These are phyloP conservation scores for Albophoma yamanashiensis DNA, from an alignment of 2,329 filamentous ascomycete genomes.

Conservation along the genomic window DNA sequence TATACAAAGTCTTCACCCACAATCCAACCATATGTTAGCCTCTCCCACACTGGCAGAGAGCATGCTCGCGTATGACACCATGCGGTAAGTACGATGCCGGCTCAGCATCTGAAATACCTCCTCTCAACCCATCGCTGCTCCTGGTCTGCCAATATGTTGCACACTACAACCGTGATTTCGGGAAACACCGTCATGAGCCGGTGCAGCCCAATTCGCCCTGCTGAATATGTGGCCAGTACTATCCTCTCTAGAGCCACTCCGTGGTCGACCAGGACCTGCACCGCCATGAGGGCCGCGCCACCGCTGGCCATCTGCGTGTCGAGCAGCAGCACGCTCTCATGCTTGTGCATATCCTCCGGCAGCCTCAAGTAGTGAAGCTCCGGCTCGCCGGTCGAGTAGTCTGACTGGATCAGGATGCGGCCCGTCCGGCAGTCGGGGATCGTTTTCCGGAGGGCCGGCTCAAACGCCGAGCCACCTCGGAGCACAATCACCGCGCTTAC, in stretches of 20 bases:
- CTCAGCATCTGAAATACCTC: constrained; percentile 77
- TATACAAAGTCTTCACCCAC: background rate
- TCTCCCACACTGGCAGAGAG: background rate
- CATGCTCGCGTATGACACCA: background rate
- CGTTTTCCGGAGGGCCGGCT: constrained; percentile 77
- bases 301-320: constrained; percentile 94
- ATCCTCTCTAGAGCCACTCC: constrained; percentile 77
- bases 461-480: constrained; percentile 78
- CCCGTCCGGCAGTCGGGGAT: constrained; percentile 90
- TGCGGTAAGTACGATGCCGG: background rate
- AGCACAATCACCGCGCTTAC: constrained; percentile 82
- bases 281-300: constrained; percentile 80
- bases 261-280: constrained; percentile 90
- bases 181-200: constrained; percentile 83
- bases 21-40: background rate
- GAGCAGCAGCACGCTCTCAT: constrained; percentile 75
- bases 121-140: constrained; percentile 86
- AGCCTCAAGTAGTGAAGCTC: constrained; percentile 86
- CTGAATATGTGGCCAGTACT: constrained; percentile 87
- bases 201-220: constrained; percentile 74
- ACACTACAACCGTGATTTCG: constrained; percentile 75
- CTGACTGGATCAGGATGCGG: constrained; percentile 82
- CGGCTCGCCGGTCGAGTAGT: constrained; percentile 74
- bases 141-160: constrained; percentile 67
- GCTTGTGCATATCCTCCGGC: constrained; percentile 58